Conservation (phyloP, 73 alveolate genomes). For the Blepharisma stoltei region DNA sequence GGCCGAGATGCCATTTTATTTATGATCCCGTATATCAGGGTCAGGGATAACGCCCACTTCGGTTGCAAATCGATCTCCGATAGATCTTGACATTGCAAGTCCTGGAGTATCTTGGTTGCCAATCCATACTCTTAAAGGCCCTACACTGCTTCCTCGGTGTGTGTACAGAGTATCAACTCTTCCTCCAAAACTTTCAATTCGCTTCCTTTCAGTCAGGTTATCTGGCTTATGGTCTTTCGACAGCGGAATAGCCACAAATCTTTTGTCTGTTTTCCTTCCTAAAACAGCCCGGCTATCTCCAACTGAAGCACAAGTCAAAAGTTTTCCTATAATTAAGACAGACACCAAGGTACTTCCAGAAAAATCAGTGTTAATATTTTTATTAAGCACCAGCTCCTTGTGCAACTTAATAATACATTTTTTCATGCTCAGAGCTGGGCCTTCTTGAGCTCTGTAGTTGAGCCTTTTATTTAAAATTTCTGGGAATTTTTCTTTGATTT, state of each 20-base stretch:
- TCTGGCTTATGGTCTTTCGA: constrained; percentile 97
- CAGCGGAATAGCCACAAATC: constrained; percentile 59
- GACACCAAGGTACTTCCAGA: constrained; percentile 64
- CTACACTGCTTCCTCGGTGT: constrained; percentile 22
- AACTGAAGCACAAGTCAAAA: constrained; percentile 68
- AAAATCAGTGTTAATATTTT: constrained; percentile 40
- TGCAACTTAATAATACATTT: constrained; percentile 3
- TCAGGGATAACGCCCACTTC: constrained; percentile 35
- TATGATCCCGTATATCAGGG: constrained; percentile 36
- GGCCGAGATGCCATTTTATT: no score
- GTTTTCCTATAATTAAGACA: constrained; percentile 33
- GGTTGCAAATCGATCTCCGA: constrained; percentile 42
- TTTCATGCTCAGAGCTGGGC: constrained; percentile 24
- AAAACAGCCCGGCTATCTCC: constrained; percentile 91
- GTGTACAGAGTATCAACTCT: constrained; percentile 70
- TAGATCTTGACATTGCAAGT: constrained; percentile 40
- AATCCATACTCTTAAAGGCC: constrained; percentile 49
- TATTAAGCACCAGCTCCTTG: constrained; percentile 29
- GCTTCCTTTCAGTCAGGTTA: constrained; percentile 78
- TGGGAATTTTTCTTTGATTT: constrained; percentile 12
- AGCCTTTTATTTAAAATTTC: not conserved
- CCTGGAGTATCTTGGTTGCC: constrained; percentile 36
- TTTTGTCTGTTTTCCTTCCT: constrained; percentile 36
- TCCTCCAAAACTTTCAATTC: constrained; percentile 81
- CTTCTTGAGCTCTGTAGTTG: not conserved